phyloP scores from a whole-genome alignment of 192 early-diverging fungal genomes.

The Linnemannia schmuckeri region DNA sequence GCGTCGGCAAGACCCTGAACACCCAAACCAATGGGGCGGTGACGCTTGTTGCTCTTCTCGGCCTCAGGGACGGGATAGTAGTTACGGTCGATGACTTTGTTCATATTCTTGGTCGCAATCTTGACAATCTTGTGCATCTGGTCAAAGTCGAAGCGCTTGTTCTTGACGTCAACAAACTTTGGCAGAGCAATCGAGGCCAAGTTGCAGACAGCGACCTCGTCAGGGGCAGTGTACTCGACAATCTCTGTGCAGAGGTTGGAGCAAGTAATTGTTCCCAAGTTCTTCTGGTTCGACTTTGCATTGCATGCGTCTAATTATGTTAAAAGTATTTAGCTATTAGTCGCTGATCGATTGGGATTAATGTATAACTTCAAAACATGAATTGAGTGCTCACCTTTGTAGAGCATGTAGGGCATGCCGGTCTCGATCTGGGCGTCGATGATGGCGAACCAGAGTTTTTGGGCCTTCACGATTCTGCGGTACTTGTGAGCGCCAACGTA shows the following conservation, averaged over 20 bases:
- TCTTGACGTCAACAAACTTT: slow-evolving; percentile 79
- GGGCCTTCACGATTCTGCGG: slow-evolving; percentile 87
- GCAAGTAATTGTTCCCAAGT: slow-evolving; percentile 97
- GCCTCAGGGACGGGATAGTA: slow-evolving; percentile 94
- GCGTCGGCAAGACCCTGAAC: slow-evolving; percentile 91
- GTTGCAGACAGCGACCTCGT: slow-evolving; percentile 98
- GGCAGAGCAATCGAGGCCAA: slow-evolving; percentile 94
- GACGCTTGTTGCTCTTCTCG: slow-evolving; percentile 88
- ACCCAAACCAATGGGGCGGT: slow-evolving; percentile 75
- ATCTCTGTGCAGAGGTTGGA: slow-evolving; percentile 98
- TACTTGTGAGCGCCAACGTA: slow-evolving; percentile 88
- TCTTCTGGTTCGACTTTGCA: slow-evolving; percentile 97
- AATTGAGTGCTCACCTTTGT: slow-evolving; percentile 75
- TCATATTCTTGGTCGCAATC: slow-evolving; percentile 89
- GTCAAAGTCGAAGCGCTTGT: slow-evolving; percentile 80
- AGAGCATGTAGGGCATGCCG: slow-evolving; percentile 97
- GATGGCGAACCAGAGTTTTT: slow-evolving; percentile 97
- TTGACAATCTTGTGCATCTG: slow-evolving; percentile 89
- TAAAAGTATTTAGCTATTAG: neutral
- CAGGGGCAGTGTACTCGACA: slow-evolving; percentile 93
- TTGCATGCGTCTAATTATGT: slow-evolving; percentile 87
- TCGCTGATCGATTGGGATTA: neutral
- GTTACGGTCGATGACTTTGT: slow-evolving; percentile 98
- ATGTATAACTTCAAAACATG: neutral
- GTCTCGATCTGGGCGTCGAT: slow-evolving; percentile 97